Base-by-base conservation (phyloP, 192 early-diverging fungal species). In the Phlyctochytrium bullatum region DNA sequence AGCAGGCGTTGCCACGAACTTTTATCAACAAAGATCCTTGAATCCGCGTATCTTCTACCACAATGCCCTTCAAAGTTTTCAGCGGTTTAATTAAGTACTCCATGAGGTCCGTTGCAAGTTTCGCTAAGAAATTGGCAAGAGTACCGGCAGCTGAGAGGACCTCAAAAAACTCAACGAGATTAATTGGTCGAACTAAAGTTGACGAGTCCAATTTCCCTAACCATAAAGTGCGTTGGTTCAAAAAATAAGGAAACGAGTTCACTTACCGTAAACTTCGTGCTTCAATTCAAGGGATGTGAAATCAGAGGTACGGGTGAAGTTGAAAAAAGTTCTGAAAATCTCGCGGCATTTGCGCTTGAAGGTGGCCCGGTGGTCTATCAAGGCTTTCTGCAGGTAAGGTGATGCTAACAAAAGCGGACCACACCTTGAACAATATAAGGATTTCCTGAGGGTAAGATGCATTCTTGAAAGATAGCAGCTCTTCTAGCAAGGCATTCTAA, bases 271-370 rank as follows among this genome's bases (percentile, higher is more conserved):
- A n/a, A n/a, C n/a, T n/a, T n/a, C n/a, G n/a, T n/a, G n/a, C n/a
- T n/a, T n/a, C n/a, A n/a, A n/a, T n/a, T n/a, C n/a, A n/a, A n/a
- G n/a, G n/a, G n/a, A n/a, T n/a, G n/a, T n/a, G n/a, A n/a, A n/a
- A n/a, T n/a, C n/a, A n/a, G n/a, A n/a, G n/a, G n/a, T n/a, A n/a
- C n/a, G n/a, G 20, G 61, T 56, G 30, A 64, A 71, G 40, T 24
- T 64, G 54, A 71, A 71, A 3, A 62, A 60, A 33, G 51, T 54
- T 28, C 69, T 36, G 32, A 59, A 64, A 4, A 71, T 51, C 27
- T 71, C 69, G 23, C 64, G 61, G 36, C 62, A 71, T 25, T 64
- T 71, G 2, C 64, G 54, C 34, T 64, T 71, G 29, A 33, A 12
- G 17, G 23, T 16, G 27, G 14, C 12, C 24, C 24, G 20, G 27